phyloP scores from a whole-genome alignment of 208 protist genomes.

The Naegleria gruberi region DNA sequence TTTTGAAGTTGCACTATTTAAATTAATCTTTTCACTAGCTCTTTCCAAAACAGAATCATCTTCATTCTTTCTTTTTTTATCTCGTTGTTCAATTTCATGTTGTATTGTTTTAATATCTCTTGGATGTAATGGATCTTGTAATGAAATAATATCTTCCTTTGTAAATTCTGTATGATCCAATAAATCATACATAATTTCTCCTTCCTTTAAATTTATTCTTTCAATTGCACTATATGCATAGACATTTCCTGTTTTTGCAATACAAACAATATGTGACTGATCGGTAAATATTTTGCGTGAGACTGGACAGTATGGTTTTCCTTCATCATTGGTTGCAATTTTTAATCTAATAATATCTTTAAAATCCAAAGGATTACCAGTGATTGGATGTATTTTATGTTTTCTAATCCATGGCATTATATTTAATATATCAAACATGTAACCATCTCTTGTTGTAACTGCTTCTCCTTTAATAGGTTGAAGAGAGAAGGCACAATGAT shows the following conservation, averaged over 20 bases:
- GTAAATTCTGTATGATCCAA: slow-evolving; percentile 24
- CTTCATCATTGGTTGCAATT: slow-evolving; percentile 44
- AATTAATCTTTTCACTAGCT: neutral
- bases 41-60: neutral
- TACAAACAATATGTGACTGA: slow-evolving; percentile 63
- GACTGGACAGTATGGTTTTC: slow-evolving; percentile 64
- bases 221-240: slow-evolving; percentile 68
- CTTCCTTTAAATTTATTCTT: slow-evolving; percentile 60
- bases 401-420: slow-evolving; percentile 67
- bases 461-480: slow-evolving; percentile 50
- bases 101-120: slow-evolving; percentile 12
- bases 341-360: slow-evolving; percentile 58
- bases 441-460: slow-evolving; percentile 53
- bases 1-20: neutral
- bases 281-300: slow-evolving; percentile 69
- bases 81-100: neutral
- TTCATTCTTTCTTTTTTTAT: neutral
- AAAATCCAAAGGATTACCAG: slow-evolving; percentile 47
- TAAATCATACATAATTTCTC: slow-evolving; percentile 46
- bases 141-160: slow-evolving; percentile 33
- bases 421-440: slow-evolving; percentile 47
- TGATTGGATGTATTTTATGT: slow-evolving; percentile 55
- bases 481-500: slow-evolving; percentile 62
- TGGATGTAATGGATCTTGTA: slow-evolving; percentile 30
- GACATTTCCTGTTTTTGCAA: slow-evolving; percentile 59